Conservation (phyloP, 257 asterid genomes). For the Thymus mandschuricus region DNA sequence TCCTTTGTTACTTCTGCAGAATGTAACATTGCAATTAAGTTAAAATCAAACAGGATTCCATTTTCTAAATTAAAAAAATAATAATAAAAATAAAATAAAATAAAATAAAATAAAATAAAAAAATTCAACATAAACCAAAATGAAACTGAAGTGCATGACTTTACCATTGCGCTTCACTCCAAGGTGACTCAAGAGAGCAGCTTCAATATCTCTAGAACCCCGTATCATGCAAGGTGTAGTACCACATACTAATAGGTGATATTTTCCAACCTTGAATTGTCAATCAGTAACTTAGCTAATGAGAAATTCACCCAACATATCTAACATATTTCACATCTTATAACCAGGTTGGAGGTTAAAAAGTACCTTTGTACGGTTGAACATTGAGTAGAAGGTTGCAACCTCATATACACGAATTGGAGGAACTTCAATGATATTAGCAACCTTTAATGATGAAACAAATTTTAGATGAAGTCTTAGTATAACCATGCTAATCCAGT, state of each 20-base stretch:
- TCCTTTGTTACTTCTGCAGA: constrained; percentile 95
- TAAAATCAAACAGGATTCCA: constrained; percentile 28
- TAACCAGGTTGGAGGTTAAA: constrained; percentile 10
- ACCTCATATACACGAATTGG: constrained; percentile 99
- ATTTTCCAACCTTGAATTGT: constrained; percentile 78
- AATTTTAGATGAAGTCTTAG: constrained; percentile 12
- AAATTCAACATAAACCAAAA: not conserved
- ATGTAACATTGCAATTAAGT: constrained; percentile 24
- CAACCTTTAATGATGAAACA: constrained; percentile 59
- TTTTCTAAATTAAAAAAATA: constrained; percentile 16
- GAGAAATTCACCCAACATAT: constrained; percentile 20
- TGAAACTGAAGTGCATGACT: constrained; percentile 24
- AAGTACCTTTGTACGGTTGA: constrained; percentile 88
- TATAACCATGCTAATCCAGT: constrained; percentile 18
- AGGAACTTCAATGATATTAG: constrained; percentile 89
- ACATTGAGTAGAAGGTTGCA: constrained; percentile 98
- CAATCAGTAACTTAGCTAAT: constrained; percentile 28
- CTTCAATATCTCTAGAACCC: constrained; percentile 94
- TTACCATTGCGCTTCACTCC: constrained; percentile 98
- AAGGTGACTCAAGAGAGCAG: constrained; percentile 78
- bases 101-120: no score
- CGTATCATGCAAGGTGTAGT: constrained; percentile 99
- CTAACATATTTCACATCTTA: constrained; percentile 9
- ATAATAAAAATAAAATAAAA: no score
- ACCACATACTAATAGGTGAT: constrained; percentile 98